Evolutionary conservation across 441 rosid genomes (phyloP), one percentile per base, ranked within the genome.

Genomic region (Erodium texanum): DNA sequence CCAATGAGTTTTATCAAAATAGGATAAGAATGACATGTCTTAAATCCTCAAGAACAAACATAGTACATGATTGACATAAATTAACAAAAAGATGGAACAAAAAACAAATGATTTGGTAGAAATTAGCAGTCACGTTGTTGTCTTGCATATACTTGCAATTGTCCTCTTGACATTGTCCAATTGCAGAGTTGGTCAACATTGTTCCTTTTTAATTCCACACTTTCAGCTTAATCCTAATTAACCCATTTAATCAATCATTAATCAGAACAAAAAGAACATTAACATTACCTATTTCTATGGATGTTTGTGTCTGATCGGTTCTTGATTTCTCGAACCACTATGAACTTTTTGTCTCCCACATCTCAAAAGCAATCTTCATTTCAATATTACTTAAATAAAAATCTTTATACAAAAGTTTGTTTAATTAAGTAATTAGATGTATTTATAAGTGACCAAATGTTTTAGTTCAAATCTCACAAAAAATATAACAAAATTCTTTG

Each of bases 81-180:
- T 48, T 5, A 48, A 48, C 16, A 48, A 48, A 12, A 5, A 3
- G 56, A 48, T 12, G n/a, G 16, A 19, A 18, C 74, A 64, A 71
- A 81, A n/a, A 80, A 84, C 74, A 77, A 72, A 54, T 70, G 83
- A 81, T 77, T 84, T 75, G 77, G 87, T 80, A 72, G 74, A 79
- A 64, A 77, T 76, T 69, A 7, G 67, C 69, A 79, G 65, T 77
- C 65, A 69, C 75, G 81, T 78, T 64, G 67, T 66, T 78, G 77
- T 82, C 83, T 54, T 68, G 71, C 69, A 63, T 73, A 68, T 43
- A 61, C 64, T 68, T 66, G 24, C 62, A 18, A 19, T 56, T 56
- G 62, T 56, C 62, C 24, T 56, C 62, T 18, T 56, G 62, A 56
- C 24, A 56, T 7, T 56, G 62, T 56, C 62, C 62, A 56, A 56